These are phyloP conservation scores for Mallotus japonicus DNA, from an alignment of 441 rosid genomes.

Conservation along the genomic window DNA sequence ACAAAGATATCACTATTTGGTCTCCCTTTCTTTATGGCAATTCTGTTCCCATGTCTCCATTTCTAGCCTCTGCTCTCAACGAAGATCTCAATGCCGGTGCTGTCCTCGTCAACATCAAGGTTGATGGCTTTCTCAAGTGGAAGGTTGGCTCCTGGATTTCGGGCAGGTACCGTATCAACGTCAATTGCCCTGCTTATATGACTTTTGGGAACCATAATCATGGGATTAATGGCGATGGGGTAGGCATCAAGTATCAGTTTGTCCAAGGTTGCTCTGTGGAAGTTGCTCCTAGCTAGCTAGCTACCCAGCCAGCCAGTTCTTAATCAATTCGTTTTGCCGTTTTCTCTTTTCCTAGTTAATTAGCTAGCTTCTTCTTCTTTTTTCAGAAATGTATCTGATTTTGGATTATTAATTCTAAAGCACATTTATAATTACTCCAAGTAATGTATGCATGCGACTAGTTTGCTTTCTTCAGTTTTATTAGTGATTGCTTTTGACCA, in stretches of 20 bases:
- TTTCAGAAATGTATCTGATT: not conserved
- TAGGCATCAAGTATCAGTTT: conserved; percentile 50
- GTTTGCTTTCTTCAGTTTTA: too few species aligned
- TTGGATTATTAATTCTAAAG: not conserved
- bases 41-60: conserved; percentile 49
- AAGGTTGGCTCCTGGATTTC: conserved; percentile 75
- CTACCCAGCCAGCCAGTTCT: not conserved
- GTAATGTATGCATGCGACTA: too few species aligned
- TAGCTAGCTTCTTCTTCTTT: not conserved
- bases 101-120: conserved; percentile 49
- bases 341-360: not conserved
- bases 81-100: conserved; percentile 58
- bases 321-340: not conserved
- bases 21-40: conserved; percentile 57
- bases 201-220: conserved; percentile 25
- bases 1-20: conserved; percentile 56
- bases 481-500: not conserved
- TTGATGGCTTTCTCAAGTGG: conserved; percentile 64
- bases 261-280: conserved; percentile 55
- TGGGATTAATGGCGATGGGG: conserved; percentile 26
- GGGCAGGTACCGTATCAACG: conserved; percentile 47
- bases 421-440: not conserved
- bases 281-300: conserved; percentile 6
- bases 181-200: conserved; percentile 60
- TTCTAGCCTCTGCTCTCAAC: conserved; percentile 35